Evolutionary conservation across 2,329 filamentous ascomycete genomes (phyloP).

Genomic region (Geoglossum cookeanum): DNA sequence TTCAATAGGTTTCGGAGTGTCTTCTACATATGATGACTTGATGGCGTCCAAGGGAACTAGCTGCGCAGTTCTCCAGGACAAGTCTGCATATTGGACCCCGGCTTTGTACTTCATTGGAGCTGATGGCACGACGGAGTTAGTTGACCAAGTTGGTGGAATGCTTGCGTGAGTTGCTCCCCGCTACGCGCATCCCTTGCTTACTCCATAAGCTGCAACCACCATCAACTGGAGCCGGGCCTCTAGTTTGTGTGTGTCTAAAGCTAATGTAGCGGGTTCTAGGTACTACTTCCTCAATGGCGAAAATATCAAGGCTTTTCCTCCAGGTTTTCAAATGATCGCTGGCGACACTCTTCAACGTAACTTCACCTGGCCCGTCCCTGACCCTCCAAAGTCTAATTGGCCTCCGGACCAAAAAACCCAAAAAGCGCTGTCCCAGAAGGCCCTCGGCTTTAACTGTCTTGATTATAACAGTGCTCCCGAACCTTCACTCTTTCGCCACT

Average conservation of each 20-base stretch:
- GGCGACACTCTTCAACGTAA: conserved; percentile 49
- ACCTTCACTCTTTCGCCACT: conserved; percentile 61
- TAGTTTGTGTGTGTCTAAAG: conserved; percentile 8
- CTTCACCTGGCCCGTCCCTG: conserved; percentile 50
- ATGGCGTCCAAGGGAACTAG: conserved; percentile 52
- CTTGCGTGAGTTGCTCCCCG: conserved; percentile 44
- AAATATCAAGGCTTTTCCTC: conserved; percentile 51
- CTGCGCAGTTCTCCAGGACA: conserved; percentile 61
- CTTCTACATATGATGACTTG: conserved; percentile 38
- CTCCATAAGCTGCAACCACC: conserved; percentile 2
- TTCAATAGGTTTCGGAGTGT: conserved; percentile 41
- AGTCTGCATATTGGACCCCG: conserved; percentile 78
- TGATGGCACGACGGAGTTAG: conserved; percentile 47
- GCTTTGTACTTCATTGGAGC: conserved; percentile 55
- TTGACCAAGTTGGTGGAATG: conserved; percentile 63
- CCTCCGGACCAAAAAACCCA: conserved; percentile 44
- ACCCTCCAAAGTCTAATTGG: conserved; percentile 55
- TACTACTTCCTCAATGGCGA: conserved; percentile 68
- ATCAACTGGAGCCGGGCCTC: neutral
- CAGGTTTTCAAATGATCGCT: conserved; percentile 64
- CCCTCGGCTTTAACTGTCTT: conserved; percentile 87
- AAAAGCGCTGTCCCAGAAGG: conserved; percentile 53
- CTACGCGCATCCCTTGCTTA: neutral
- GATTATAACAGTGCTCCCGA: conserved; percentile 54
- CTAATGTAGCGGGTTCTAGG: conserved; percentile 21